phyloP scores from a whole-genome alignment of 495 filamentous ascomycete species.

The Staphylotrichum tortipilum region DNA sequence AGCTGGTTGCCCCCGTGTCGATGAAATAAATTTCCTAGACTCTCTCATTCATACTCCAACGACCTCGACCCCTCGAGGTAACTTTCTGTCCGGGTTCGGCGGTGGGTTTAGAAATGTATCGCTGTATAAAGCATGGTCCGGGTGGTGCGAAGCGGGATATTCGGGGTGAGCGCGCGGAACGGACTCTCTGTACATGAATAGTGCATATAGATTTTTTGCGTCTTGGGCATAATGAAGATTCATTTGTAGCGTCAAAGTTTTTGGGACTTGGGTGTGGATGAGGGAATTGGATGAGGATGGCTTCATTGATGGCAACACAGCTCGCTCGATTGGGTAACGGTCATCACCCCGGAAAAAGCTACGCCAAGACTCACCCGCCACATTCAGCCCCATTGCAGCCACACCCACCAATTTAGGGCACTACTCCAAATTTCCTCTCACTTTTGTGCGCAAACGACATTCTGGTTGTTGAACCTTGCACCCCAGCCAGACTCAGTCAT shows the following conservation, averaged over 20 bases:
- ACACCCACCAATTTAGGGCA: conserved; percentile 24
- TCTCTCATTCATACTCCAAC: too few relatives aligned
- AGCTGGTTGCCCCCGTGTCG: conserved; percentile 37
- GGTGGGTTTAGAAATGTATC: too few relatives aligned
- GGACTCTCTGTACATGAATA: conserved; percentile 3
- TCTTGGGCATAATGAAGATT: not conserved
- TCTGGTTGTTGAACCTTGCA: conserved; percentile 15
- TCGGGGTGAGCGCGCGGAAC: not conserved
- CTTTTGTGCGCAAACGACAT: conserved; percentile 23
- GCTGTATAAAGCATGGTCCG: not conserved
- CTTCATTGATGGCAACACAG: too few relatives aligned
- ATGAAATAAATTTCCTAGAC: conserved; percentile 29
- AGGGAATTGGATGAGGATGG: too few relatives aligned
- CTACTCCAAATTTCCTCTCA: conserved; percentile 23
- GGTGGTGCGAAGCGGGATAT: not conserved
- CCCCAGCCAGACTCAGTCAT: conserved; percentile 16
- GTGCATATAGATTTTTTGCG: conserved; percentile 6
- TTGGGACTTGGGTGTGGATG: too few relatives aligned
- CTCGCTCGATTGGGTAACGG: too few relatives aligned
- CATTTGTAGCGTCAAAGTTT: not conserved
- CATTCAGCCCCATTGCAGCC: conserved; percentile 17
- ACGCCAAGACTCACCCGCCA: too few relatives aligned
- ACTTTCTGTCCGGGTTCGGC: too few relatives aligned
- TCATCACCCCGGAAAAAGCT: too few relatives aligned
- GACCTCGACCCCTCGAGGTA: too few relatives aligned